phyloP scores from a whole-genome alignment of 768 basidiomycete genomes.

The Tricholomella constricta region DNA sequence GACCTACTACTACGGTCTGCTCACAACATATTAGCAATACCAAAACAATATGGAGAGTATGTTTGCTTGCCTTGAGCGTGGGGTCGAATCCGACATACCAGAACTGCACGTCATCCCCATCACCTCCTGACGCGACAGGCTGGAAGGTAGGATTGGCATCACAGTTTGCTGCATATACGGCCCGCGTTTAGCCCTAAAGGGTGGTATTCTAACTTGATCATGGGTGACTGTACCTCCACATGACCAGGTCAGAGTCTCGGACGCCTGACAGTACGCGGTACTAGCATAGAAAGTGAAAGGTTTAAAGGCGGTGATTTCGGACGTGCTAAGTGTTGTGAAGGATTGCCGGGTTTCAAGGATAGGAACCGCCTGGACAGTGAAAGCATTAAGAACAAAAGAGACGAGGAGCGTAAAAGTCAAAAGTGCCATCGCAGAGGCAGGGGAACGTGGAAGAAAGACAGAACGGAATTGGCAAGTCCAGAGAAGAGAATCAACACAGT shows the following conservation, averaged over 20 bases:
- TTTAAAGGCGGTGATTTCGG: constrained; percentile 44
- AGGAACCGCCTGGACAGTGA: constrained; percentile 7
- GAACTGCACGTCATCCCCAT: constrained; percentile 44
- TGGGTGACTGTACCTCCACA: constrained; percentile 43
- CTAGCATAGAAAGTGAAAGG: constrained; percentile 55
- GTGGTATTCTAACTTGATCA: background rate
- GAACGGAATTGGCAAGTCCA: background rate
- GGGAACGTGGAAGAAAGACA: background rate
- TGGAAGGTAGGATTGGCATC: constrained; percentile 48
- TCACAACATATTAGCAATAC: background rate
- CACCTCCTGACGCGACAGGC: constrained; percentile 47
- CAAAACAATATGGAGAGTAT: background rate
- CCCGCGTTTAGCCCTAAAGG: background rate
- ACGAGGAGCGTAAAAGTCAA: constrained; percentile 1
- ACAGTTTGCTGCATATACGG: constrained; percentile 39
- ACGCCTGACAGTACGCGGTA: constrained; percentile 49
- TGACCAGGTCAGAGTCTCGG: constrained; percentile 47
- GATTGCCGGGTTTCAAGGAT: constrained; percentile 33
- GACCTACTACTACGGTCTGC: constrained; percentile 20
- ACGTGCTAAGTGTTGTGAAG: constrained; percentile 39
- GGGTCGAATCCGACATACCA: constrained; percentile 36
- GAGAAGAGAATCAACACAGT: background rate
- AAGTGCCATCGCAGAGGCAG: constrained; percentile 13
- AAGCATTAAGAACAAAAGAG: background rate
- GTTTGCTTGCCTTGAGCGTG: constrained; percentile 15